phyloP scores from a whole-genome alignment of 768 basidiomycete species.

The Cystofilobasidium bisporidii region DNA sequence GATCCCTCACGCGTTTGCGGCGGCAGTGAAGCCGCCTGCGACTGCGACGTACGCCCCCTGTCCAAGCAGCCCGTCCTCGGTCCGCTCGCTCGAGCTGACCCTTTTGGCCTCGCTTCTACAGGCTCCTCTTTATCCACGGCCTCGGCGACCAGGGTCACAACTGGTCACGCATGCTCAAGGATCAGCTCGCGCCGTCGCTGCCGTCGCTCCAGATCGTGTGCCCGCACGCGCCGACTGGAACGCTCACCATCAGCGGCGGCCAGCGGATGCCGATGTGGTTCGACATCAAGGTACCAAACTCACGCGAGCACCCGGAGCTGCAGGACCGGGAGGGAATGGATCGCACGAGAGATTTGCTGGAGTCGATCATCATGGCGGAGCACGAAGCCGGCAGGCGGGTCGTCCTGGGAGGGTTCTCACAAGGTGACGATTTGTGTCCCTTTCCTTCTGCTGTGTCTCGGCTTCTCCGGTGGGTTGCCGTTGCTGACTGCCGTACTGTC shows the following conservation, averaged over 20 bases:
- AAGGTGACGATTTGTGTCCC: no score
- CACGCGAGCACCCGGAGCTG: neutral
- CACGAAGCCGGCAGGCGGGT: neutral
- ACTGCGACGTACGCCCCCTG: neutral
- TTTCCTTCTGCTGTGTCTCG: neutral
- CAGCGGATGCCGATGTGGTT: neutral
- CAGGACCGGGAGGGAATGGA: constrained; percentile 5
- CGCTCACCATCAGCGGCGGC: neutral
- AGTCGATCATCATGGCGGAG: neutral
- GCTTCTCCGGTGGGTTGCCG: no score
- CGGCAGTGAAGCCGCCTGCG: neutral
- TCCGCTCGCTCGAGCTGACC: neutral
- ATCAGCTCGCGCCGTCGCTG: neutral
- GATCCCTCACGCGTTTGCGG: constrained; percentile 4
- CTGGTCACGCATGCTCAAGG: neutral
- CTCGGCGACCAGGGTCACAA: neutral
- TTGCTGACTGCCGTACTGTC: neutral
- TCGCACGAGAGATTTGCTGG: neutral
- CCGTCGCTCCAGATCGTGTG: neutral
- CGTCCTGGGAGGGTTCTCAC: neutral
- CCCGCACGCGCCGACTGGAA: neutral
- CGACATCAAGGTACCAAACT: neutral
- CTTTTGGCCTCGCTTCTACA: neutral
- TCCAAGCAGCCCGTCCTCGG: neutral
- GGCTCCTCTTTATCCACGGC: neutral